phyloP scores from a whole-genome alignment of 495 filamentous ascomycete genomes.

The Tuber borchii region DNA sequence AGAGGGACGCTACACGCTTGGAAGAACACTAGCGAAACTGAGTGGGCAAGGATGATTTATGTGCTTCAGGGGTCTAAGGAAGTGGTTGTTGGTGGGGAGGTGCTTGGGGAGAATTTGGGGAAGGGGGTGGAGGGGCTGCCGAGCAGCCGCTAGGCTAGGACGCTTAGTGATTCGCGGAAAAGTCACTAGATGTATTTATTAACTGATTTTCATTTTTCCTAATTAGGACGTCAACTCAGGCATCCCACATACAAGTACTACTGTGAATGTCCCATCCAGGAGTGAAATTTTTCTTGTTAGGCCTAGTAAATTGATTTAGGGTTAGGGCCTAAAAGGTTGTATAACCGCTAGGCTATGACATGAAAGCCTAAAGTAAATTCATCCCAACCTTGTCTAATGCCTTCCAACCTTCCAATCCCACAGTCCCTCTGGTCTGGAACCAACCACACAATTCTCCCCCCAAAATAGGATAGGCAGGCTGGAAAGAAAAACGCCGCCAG shows the following conservation, averaged over 20 bases:
- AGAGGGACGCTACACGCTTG: conserved; percentile 63
- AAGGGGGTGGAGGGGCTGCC: neutral
- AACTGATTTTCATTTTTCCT: neutral
- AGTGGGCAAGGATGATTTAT: conserved; percentile 57
- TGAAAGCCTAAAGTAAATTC: too few species aligned
- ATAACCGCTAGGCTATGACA: too few species aligned
- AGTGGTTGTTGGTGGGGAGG: conserved; percentile 46
- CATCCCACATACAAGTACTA: neutral
- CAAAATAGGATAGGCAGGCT: too few species aligned
- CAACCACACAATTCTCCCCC: too few species aligned
- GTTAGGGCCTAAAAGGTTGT: too few species aligned
- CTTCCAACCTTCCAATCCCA: too few species aligned
- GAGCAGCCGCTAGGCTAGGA: neutral
- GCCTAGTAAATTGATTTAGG: too few species aligned
- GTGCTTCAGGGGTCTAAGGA: conserved; percentile 51
- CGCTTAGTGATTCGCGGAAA: neutral
- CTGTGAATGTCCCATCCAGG: neutral
- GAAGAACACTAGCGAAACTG: conserved; percentile 52
- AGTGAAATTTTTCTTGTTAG: too few species aligned
- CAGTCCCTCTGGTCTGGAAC: too few species aligned
- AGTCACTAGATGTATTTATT: neutral
- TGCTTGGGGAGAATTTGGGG: conserved; percentile 16
- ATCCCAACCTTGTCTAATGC: too few species aligned
- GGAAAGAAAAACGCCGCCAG: too few species aligned
- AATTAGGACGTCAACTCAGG: neutral